Conservation (phyloP, 2,329 filamentous ascomycete genomes). For the Zopfia rhizophila region DNA sequence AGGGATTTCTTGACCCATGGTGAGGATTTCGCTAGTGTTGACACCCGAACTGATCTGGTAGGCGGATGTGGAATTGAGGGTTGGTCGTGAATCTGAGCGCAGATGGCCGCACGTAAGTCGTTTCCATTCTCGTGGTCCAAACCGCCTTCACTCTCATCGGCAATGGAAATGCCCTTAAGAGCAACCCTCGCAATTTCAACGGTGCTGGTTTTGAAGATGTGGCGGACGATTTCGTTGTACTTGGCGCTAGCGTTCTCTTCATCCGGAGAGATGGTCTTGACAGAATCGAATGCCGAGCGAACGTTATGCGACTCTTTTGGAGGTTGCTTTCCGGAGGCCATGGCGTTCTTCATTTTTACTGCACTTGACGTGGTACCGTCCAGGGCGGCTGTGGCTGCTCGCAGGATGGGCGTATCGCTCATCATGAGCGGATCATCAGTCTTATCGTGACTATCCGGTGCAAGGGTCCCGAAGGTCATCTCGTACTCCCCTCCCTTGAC, state of each 20-base stretch:
- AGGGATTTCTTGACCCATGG: slow-evolving; percentile 56
- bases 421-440: slow-evolving; percentile 56
- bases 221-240: slow-evolving; percentile 55
- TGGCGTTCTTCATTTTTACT: slow-evolving; percentile 37
- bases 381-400: slow-evolving; percentile 48
- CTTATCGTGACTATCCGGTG: slow-evolving; percentile 47
- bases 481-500: slow-evolving; percentile 63
- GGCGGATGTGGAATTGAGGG: slow-evolving; percentile 64
- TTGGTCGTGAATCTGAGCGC: slow-evolving; percentile 58
- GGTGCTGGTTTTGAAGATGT: slow-evolving; percentile 43
- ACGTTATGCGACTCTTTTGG: slow-evolving; percentile 49
- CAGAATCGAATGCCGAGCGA: slow-evolving; percentile 50
- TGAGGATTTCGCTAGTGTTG: slow-evolving; percentile 58
- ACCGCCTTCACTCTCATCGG: slow-evolving; percentile 40
- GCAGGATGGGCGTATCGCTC: slow-evolving; percentile 58
- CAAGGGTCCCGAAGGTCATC: slow-evolving; percentile 59
- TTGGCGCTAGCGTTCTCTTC: slow-evolving; percentile 56
- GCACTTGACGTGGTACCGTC: slow-evolving; percentile 27
- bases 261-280: slow-evolving; percentile 58
- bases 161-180: slow-evolving; percentile 37
- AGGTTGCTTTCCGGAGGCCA: slow-evolving; percentile 54
- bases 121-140: slow-evolving; percentile 54
- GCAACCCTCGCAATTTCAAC: slow-evolving; percentile 40
- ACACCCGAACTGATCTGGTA: slow-evolving; percentile 58
- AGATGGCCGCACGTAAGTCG: slow-evolving; percentile 62